Percentiles rank a stretch among this genome's conserved stretches.
Conservation (phyloP, 2,329 filamentous ascomycete species). For the Tolypocladium inflatum region DNA sequence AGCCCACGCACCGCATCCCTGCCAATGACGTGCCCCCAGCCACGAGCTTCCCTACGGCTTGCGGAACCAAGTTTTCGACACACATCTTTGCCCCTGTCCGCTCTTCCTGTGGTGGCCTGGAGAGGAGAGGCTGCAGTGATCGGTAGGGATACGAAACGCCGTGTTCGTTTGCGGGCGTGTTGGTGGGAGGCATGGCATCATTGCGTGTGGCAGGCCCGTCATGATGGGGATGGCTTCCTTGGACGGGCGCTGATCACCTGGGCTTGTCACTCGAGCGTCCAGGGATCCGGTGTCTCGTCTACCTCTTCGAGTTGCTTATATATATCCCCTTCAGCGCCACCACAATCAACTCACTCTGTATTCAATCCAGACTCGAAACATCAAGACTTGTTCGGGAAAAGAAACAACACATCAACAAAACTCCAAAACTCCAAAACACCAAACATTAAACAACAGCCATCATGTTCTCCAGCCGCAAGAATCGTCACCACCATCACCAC, state of each 20-base stretch:
- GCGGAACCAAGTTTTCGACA: neutral
- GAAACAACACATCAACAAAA: neutral
- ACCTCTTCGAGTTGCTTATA: neutral
- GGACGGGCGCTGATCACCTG: neutral
- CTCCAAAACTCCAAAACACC: neutral
- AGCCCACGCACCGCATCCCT: neutral
- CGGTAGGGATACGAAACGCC: neutral
- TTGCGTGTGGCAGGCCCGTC: neutral
- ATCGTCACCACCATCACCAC: constrained; percentile 15
- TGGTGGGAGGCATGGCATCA: neutral
- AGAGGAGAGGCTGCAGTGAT: neutral
- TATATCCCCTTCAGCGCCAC: neutral
- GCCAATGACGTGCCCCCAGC: neutral
- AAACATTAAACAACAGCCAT: too few species aligned
- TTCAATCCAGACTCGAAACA: neutral
- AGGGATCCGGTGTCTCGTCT: neutral
- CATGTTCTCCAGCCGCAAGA: constrained; percentile 14
- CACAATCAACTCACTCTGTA: neutral
- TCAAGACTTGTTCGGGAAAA: neutral
- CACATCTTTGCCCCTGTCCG: too few species aligned
- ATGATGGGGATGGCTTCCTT: neutral
- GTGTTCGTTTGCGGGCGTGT: neutral
- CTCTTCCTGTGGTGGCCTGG: neutral
- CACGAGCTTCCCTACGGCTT: neutral
- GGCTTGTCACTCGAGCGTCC: neutral